Percentiles rank a stretch among this genome's conserved stretches.
These are phyloP conservation scores for Metschnikowia lochheadii DNA, from an alignment of 805 yeast species.

Conservation along the genomic window DNA sequence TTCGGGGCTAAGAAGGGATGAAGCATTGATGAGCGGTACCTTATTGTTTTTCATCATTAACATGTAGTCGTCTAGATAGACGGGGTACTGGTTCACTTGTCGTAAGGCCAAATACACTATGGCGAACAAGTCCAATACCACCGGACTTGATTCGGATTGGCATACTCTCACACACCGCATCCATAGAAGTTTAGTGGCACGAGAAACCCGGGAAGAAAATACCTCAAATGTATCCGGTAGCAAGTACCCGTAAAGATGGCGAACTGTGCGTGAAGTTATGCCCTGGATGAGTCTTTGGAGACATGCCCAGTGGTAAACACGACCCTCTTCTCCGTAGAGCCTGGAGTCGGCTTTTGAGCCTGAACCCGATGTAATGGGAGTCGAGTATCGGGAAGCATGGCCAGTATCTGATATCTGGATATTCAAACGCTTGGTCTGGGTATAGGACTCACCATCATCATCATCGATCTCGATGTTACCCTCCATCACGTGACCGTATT, in stretches of 20 bases:
- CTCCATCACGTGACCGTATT: conserved; percentile 84
- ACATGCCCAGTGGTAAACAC: conserved; percentile 39
- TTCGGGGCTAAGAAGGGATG: conserved; percentile 35
- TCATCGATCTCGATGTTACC: conserved; percentile 77
- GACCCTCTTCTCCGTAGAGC: conserved; percentile 48
- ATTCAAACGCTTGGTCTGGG: conserved; percentile 52
- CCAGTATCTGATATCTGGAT: conserved; percentile 36
- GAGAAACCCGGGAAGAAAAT: not conserved
- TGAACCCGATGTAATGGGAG: not conserved
- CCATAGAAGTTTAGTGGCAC: conserved; percentile 30
- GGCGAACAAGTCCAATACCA: conserved; percentile 29
- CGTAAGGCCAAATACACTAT: conserved; percentile 51
- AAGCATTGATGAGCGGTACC: conserved; percentile 47
- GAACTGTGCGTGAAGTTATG: conserved; percentile 24
- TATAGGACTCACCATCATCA: conserved; percentile 63
- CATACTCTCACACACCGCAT: conserved; percentile 14
- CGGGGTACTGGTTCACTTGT: conserved; percentile 43
- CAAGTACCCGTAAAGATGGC: conserved; percentile 3
- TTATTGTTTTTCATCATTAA: conserved; percentile 37
- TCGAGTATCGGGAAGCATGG: conserved; percentile 5
- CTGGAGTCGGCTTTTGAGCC: conserved; percentile 6
- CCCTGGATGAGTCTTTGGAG: conserved; percentile 48
- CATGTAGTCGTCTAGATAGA: conserved; percentile 48
- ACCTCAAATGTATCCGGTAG: not conserved
- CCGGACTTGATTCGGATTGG: conserved; percentile 13